Evolutionary conservation across 2,329 filamentous ascomycete genomes (phyloP).

Genomic region (Aspergillus caelatus): DNA sequence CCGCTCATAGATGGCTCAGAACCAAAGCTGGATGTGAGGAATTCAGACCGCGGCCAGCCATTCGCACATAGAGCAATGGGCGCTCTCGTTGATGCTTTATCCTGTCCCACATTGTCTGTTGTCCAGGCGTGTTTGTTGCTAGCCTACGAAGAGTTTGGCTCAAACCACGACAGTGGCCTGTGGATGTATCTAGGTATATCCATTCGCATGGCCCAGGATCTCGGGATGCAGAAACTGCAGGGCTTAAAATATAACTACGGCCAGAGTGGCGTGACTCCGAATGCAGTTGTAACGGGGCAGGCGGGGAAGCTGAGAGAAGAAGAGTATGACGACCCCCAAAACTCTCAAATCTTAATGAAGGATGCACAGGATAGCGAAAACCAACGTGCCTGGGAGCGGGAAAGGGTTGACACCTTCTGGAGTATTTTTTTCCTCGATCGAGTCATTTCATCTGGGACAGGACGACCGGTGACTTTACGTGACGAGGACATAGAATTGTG

Average conservation of each 20-base stretch:
- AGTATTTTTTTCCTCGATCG: slow-evolving; percentile 85
- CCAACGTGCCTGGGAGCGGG: slow-evolving; percentile 70
- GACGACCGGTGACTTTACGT: slow-evolving; percentile 77
- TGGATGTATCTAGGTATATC: slow-evolving; percentile 94
- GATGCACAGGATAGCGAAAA: slow-evolving; percentile 54
- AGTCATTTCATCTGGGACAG: slow-evolving; percentile 84
- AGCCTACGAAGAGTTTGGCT: slow-evolving; percentile 87
- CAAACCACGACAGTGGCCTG: slow-evolving; percentile 82
- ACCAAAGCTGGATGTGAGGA: slow-evolving; percentile 33
- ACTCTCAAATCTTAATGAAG: slow-evolving; percentile 26
- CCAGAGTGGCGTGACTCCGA: slow-evolving; percentile 58
- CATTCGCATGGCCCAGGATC: slow-evolving; percentile 78
- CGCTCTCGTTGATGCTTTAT: slow-evolving; percentile 80
- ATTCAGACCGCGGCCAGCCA: slow-evolving; percentile 72
- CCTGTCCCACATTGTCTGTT: slow-evolving; percentile 78
- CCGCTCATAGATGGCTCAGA: slow-evolving; percentile 50
- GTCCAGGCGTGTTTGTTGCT: slow-evolving; percentile 82
- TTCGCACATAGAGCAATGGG: slow-evolving; percentile 82
- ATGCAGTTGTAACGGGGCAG: slow-evolving; percentile 52
- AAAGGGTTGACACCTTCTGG: slow-evolving; percentile 87
- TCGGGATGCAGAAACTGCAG: slow-evolving; percentile 80
- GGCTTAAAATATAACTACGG: slow-evolving; percentile 65
- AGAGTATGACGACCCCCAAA: slow-evolving; percentile 47
- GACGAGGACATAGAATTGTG: slow-evolving; percentile 84
- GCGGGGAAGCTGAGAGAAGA: slow-evolving; percentile 47